Evolutionary conservation across 2,329 filamentous ascomycete species (phyloP), one percentile per base, ranked within the genome.

Genomic region (Stromatinia cepivora): DNA sequence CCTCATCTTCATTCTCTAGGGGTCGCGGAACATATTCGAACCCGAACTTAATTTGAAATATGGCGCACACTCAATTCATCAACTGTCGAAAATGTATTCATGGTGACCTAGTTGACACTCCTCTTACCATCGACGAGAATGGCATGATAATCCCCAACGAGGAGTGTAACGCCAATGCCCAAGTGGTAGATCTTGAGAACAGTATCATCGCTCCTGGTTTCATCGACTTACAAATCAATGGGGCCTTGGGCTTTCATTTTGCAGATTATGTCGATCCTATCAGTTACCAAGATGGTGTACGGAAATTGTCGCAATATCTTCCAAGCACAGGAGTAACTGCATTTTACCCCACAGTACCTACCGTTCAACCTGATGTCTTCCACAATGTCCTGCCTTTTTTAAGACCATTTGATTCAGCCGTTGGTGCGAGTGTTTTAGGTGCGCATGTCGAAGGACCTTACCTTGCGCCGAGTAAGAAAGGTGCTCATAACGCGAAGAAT

Each of bases 381-480:
- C 72, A 76, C 25, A 61, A 65, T 4, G 76, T 85, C 52, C 79
- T 86, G 5, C 84, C 84, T 0, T 80, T 78, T 31, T 78, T 86
- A 4, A 75, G 73, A 31, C 84, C 84, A 20, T 79, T 80, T 31
- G 74, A 79, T 15, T 81, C 83, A 22, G 70, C 78, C 13, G 72
- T 76, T 20, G 80, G 81, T 6, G 84, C 85, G n/a, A 80, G 82
- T 25, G 79, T 87, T 8, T 81, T 87, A 1, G 85, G 85, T 42
- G 84, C 84, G n/a, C 85, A 87, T 73, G 80, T 81, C 25, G 85
- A 87, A 80, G 85, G 85, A 2, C 85, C 85, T 10, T 87, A 85
- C 73, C 81, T 87, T 8, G 80, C 83, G 70, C 81, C 83, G 1
- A 77, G 78, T 4, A 87, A 86, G 74, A 84, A 84, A 75, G 85